Percentiles rank a stretch among this genome's conserved stretches.
phyloP scores from a whole-genome alignment of 2,329 filamentous ascomycete genomes.

The Polychaeton citri region DNA sequence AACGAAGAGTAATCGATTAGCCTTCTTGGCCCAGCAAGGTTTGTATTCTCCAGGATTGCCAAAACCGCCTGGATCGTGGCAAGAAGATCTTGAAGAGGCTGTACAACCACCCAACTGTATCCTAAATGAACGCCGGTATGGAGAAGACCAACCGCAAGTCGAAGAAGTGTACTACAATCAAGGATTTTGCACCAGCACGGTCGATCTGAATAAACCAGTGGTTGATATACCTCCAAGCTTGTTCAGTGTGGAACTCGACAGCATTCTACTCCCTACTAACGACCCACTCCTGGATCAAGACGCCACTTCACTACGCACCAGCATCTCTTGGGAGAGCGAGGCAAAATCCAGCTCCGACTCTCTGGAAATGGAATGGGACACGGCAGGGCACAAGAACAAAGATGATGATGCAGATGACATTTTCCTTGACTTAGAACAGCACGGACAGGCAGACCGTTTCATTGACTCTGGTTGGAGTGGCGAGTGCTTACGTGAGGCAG shows the following conservation, averaged over 20 bases:
- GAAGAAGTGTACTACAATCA: too few relatives aligned
- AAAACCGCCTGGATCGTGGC: neutral
- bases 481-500: slow-evolving; percentile 81
- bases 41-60: neutral
- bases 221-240: too few relatives aligned
- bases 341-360: slow-evolving; percentile 11
- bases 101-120: too few relatives aligned
- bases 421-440: slow-evolving; percentile 39
- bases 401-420: slow-evolving; percentile 50
- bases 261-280: slow-evolving; percentile 28
- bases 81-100: too few relatives aligned
- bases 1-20: neutral
- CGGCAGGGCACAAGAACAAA: slow-evolving; percentile 8
- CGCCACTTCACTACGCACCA: slow-evolving; percentile 18
- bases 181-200: slow-evolving; percentile 27
- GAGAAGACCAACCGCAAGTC: too few relatives aligned
- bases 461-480: slow-evolving; percentile 61
- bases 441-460: slow-evolving; percentile 33
- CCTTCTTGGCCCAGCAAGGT: neutral
- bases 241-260: slow-evolving; percentile 23
- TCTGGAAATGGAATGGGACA: slow-evolving; percentile 17
- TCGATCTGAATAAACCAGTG: too few relatives aligned
- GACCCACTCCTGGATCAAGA: slow-evolving; percentile 26
- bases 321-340: slow-evolving; percentile 17
- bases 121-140: too few relatives aligned